Evolutionary conservation across 2,329 filamentous ascomycete genomes (phyloP).

Genomic region (Dothistroma septosporum): DNA sequence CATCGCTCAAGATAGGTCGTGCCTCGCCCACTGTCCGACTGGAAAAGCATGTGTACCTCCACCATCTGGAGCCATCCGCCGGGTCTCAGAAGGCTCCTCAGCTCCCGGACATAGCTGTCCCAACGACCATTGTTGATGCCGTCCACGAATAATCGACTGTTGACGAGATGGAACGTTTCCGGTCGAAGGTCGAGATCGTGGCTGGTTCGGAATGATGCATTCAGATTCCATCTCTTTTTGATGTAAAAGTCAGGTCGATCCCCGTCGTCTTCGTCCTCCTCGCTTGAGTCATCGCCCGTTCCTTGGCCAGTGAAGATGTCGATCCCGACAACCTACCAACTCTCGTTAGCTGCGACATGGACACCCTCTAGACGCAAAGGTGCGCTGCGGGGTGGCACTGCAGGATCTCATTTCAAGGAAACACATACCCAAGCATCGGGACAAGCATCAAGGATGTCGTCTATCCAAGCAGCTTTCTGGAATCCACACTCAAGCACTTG

Average conservation of each 20-base stretch:
- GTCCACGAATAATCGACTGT: conserved; percentile 68
- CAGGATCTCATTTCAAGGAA: neutral
- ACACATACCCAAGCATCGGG: conserved; percentile 11
- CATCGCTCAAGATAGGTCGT: conserved; percentile 23
- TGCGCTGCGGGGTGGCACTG: neutral
- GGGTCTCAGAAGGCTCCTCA: conserved; percentile 65
- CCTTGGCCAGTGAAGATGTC: conserved; percentile 32
- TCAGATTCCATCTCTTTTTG: conserved; percentile 35
- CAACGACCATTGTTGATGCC: conserved; percentile 72
- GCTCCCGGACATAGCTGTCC: conserved; percentile 70
- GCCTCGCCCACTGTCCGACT: conserved; percentile 60
- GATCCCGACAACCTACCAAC: conserved; percentile 30
- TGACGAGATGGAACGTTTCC: conserved; percentile 73
- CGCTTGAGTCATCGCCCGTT: conserved; percentile 23
- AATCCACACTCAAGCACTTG: conserved; percentile 34
- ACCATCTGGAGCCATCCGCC: conserved; percentile 85
- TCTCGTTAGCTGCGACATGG: conserved; percentile 1
- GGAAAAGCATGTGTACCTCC: conserved; percentile 81
- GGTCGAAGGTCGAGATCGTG: conserved; percentile 20
- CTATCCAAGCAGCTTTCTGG: conserved; percentile 34
- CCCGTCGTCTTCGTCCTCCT: conserved; percentile 21
- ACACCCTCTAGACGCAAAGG: neutral
- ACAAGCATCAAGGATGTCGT: conserved; percentile 34
- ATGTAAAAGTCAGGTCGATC: conserved; percentile 25
- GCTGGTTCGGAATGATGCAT: conserved; percentile 28